Base-by-base conservation (phyloP, 1,284 basidiomycete species). In the Lentinus polychrous region DNA sequence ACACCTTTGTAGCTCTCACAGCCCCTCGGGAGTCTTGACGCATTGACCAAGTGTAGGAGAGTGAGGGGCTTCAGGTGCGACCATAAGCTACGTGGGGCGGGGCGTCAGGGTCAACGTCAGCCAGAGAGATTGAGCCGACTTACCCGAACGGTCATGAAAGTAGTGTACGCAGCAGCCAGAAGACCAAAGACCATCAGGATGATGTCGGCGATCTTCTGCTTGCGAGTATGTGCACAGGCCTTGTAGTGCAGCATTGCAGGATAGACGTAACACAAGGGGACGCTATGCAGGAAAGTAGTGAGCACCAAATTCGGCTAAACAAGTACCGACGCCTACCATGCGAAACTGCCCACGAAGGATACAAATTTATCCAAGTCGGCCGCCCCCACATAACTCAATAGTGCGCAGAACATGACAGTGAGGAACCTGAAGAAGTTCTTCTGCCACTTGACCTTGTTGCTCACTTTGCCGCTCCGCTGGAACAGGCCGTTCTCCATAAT, bases 401-500 rank as follows among this genome's bases (percentile, higher is more conserved):
- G 63, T 1, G 86, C 85, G 66, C 90, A 92, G 50, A 83, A 69
- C 51, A 87, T 65, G 33, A 97, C 92, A 51, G 87, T 78, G 11
- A 71, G 63, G 49, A 85, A 86, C 45, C 96, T 76, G 75, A 98
- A 95, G 20, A 79, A 61, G 62, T 99, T 99, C 83, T 99, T 99
- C 60, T 84, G 74, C 92, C 95, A 91, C 63, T 89, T 90, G 60
- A 90, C 82, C 47, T 75, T 70, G 33, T 64, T 52, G 60, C 85
- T 69, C 33, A 57, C 73, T 66, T 92, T 91, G 53, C 97, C 96
- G 59, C 94, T 96, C 45, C 81, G 82, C 45, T 81, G 79, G 65
- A 99, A 98, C n/a, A 99, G 62, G 1, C 91, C 94, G 58, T 95
- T 95, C 74, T 99, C 96, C 70, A 99, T 82, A 63, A 99, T 98